These are phyloP conservation scores for Colletotrichum spinosum DNA, from an alignment of 2,329 filamentous ascomycete species.

Conservation along the genomic window DNA sequence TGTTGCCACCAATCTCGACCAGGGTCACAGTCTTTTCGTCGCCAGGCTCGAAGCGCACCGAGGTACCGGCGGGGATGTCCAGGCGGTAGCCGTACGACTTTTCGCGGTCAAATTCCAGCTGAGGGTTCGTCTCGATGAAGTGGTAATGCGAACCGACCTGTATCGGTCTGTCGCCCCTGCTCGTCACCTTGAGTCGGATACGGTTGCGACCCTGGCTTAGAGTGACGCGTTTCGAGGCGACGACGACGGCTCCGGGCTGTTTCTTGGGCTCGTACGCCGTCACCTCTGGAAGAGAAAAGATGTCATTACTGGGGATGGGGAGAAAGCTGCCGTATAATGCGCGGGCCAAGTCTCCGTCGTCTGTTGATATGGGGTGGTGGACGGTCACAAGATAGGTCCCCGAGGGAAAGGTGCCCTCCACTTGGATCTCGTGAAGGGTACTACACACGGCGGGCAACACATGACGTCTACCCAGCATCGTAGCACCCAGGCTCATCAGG, in stretches of 20 bases:
- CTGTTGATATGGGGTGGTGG: slow-evolving; percentile 86
- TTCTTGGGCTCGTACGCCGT: slow-evolving; percentile 74
- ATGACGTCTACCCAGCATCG: slow-evolving; percentile 93
- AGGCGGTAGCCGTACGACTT: slow-evolving; percentile 86
- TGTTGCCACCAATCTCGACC: slow-evolving; percentile 86
- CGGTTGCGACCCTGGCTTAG: slow-evolving; percentile 82
- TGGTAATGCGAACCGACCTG: slow-evolving; percentile 97
- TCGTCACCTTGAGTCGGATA: slow-evolving; percentile 81
- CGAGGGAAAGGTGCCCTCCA: slow-evolving; percentile 91
- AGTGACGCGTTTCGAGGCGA: slow-evolving; percentile 74
- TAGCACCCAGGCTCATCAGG: slow-evolving; percentile 91
- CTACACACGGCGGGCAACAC: slow-evolving; percentile 85
- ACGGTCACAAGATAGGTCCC: slow-evolving; percentile 96
- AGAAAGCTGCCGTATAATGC: slow-evolving; percentile 94
- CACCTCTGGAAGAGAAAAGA: slow-evolving; percentile 75
- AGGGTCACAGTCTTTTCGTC: slow-evolving; percentile 91
- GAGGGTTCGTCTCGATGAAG: slow-evolving; percentile 93
- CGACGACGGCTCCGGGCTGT: slow-evolving; percentile 84
- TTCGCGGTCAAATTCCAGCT: slow-evolving; percentile 87
- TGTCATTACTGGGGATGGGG: slow-evolving; percentile 75
- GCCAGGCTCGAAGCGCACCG: slow-evolving; percentile 92
- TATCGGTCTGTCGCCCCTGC: slow-evolving; percentile 88
- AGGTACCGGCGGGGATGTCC: slow-evolving; percentile 92
- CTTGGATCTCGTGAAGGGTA: slow-evolving; percentile 86
- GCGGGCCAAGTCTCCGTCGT: slow-evolving; percentile 87